Percentiles rank a stretch among this genome's conserved stretches.
These are phyloP conservation scores for Hordeum marinum DNA, from an alignment of 176 grass and related monocot genomes.

Conservation along the genomic window DNA sequence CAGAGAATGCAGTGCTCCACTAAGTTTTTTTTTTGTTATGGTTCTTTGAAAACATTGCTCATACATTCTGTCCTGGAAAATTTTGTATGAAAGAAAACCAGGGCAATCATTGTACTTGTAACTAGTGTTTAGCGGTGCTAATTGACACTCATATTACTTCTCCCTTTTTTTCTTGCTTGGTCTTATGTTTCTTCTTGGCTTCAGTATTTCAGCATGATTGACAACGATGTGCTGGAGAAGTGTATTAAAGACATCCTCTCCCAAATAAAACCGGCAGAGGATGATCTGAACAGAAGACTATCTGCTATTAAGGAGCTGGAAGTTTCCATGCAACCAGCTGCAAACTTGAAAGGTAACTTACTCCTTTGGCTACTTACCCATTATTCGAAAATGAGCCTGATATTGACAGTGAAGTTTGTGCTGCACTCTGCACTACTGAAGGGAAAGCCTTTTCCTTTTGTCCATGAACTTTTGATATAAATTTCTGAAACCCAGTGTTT, in stretches of 20 bases:
- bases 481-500: background rate
- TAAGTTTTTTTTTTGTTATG: background rate
- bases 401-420: slow-evolving; percentile 9
- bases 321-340: slow-evolving; percentile 38
- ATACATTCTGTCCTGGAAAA: background rate
- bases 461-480: background rate
- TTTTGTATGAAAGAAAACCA: background rate
- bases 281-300: slow-evolving; percentile 42
- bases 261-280: slow-evolving; percentile 56
- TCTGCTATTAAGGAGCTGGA: slow-evolving; percentile 54
- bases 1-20: background rate
- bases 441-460: slow-evolving; percentile 4
- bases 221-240: slow-evolving; percentile 27
- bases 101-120: background rate
- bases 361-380: background rate
- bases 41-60: background rate
- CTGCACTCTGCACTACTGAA: background rate
- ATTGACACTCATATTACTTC: background rate
- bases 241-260: slow-evolving; percentile 64
- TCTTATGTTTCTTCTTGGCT: background rate
- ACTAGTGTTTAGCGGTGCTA: background rate
- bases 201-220: slow-evolving; percentile 39
- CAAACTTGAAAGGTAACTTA: slow-evolving; percentile 40
- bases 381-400: background rate
- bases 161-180: background rate